Evolutionary conservation across 345 rosid genomes (phyloP).

Genomic region (Camelina neglecta): DNA sequence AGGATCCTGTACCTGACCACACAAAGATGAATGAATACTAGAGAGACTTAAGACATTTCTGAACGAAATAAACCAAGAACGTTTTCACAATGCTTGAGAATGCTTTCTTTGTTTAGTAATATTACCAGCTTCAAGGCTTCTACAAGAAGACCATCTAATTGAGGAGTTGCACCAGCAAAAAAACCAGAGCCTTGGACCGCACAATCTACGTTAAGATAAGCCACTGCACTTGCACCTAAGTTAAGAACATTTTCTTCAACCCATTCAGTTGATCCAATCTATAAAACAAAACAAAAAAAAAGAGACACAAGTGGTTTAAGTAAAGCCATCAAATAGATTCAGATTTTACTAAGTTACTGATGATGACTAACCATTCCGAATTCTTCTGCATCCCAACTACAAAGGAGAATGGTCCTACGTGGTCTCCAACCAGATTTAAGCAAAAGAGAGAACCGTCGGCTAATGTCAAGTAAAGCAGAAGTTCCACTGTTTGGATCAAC

Average conservation of each 20-base stretch:
- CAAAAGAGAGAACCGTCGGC: conserved; percentile 69
- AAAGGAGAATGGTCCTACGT: conserved; percentile 78
- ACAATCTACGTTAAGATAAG: conserved; percentile 96
- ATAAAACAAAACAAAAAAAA: conserved; percentile 15
- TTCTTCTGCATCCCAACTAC: conserved; percentile 99
- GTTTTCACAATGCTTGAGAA: background rate
- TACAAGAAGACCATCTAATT: conserved; percentile 73
- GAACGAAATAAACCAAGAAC: background rate
- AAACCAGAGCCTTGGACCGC: conserved; percentile 98
- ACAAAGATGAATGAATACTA: conserved; percentile 7
- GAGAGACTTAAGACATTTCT: conserved; percentile 6
- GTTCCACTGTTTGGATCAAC: conserved; percentile 99
- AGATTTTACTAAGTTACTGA: conserved; percentile 10
- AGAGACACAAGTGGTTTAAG: background rate
- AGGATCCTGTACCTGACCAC: conserved; percentile 78
- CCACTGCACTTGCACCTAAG: conserved; percentile 82
- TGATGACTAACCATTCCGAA: conserved; percentile 87
- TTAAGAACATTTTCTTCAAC: conserved; percentile 85
- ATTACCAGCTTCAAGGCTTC: conserved; percentile 78
- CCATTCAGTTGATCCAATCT: conserved; percentile 98
- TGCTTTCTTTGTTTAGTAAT: background rate
- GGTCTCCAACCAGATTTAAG: conserved; percentile 83
- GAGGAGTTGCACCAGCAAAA: conserved; percentile 85
- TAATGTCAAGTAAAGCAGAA: conserved; percentile 89
- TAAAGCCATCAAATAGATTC: background rate